Evolutionary conservation across 2,329 filamentous ascomycete species (phyloP).

Genomic region (Aspergillus fumigatus): DNA sequence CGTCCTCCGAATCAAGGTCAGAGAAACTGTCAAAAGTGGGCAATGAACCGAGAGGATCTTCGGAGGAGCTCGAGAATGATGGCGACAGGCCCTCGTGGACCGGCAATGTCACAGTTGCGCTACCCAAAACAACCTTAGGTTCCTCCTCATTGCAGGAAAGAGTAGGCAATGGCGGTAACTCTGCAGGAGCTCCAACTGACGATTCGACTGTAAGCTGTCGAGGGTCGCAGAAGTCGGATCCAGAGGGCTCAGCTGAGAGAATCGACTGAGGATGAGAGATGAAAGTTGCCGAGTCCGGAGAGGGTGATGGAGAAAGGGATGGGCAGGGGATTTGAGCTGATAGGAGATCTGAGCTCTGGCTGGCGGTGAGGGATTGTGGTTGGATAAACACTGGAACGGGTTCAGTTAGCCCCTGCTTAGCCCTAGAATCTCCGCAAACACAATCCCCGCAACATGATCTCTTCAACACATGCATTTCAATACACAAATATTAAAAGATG

Average conservation of each 20-base stretch:
- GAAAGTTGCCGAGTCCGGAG: conserved; percentile 66
- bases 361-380: conserved; percentile 60
- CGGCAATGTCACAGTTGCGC: conserved; percentile 33
- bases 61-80: conserved; percentile 38
- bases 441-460: not conserved
- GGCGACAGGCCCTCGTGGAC: conserved; percentile 35
- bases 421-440: conserved; percentile 8
- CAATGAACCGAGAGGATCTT: conserved; percentile 55
- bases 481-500: not conserved
- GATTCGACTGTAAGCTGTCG: conserved; percentile 74
- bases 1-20: conserved; percentile 86
- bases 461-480: not conserved
- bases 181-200: conserved; percentile 47
- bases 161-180: conserved; percentile 56
- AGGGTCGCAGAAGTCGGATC: conserved; percentile 86
- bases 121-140: conserved; percentile 33
- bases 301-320: conserved; percentile 81
- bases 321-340: conserved; percentile 67
- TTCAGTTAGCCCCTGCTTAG: conserved; percentile 22
- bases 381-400: conserved; percentile 58
- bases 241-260: conserved; percentile 55
- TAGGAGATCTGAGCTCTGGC: conserved; percentile 64
- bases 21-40: conserved; percentile 80
- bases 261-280: conserved; percentile 74
- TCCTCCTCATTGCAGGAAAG: conserved; percentile 48